Evolutionary conservation across 441 rosid genomes (phyloP), one percentile per base, ranked within the genome.

Genomic region (Populus tomentosa): DNA sequence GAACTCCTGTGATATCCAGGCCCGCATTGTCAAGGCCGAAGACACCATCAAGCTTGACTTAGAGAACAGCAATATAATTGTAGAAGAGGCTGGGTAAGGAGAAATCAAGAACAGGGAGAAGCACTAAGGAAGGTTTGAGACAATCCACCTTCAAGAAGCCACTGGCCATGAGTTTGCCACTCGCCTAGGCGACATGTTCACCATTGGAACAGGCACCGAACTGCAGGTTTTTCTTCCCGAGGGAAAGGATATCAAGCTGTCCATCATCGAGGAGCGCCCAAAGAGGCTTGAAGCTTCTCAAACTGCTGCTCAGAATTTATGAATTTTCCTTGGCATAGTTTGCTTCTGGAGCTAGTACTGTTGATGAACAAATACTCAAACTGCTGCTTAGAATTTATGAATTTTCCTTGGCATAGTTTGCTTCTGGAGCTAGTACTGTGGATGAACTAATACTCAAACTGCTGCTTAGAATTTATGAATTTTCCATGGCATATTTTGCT

Each of bases 171-270:
- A 92, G 80, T 91, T 91, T 71, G 97, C 94, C 13, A 91, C 97
- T 28, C 92, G 96, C 46, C 72, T 91, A 50, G 92, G 94, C 71
- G 87, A 92, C 80, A 95, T 92, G 70, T 92, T 85, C 82, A 92
- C 92, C 7, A 84, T 92, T 1, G 97, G 93, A 0, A 89, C 91
- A 80, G 94, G 95, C 26, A 80, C 90, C 32, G 89, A 91, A 80
- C 97, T 93, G 0, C 90, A 93, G 94, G 91, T 91, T 6, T 90
- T 93, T 23, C 93, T 90, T 82, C 95, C 94, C n/a, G 90, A 89
- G 85, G 95, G 97, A 65, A 92, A 88, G 85, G 94, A 95, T 84
- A 90, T 92, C 75, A 90, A 91, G 87, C 0, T 42, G 16, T 42
- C 13, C 50, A 42, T 38, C 50, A 42, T 42, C 4, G 50, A 42